A percentile compares a stretch with the other conserved stretches of the same genome.
phyloP scores from a whole-genome alignment of 2,329 filamentous ascomycete species.

The Aureobasidium sp. region DNA sequence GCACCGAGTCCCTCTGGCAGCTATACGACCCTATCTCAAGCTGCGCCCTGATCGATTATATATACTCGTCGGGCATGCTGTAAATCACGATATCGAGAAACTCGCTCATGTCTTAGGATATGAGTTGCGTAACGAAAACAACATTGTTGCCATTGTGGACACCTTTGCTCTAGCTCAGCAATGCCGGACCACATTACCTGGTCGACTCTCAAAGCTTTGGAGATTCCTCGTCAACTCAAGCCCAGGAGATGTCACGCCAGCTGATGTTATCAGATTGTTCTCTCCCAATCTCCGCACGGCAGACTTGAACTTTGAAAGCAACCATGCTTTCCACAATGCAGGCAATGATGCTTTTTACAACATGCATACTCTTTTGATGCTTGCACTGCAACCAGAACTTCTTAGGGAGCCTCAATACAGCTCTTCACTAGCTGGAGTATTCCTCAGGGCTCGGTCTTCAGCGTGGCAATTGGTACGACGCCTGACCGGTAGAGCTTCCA shows the following conservation, averaged over 20 bases:
- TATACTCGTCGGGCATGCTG: conserved; percentile 6
- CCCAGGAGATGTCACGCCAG: neutral
- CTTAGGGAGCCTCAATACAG: neutral
- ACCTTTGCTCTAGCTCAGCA: neutral
- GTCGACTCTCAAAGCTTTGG: neutral
- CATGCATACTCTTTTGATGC: conserved; percentile 19
- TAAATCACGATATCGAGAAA: neutral
- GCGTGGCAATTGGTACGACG: neutral
- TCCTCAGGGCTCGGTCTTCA: neutral
- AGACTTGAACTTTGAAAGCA: neutral
- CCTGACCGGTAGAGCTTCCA: neutral
- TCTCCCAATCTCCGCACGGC: neutral
- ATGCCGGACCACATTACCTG: neutral
- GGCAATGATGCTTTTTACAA: conserved; percentile 25
- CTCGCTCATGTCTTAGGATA: neutral
- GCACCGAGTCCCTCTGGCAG: neutral
- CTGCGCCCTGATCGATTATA: neutral
- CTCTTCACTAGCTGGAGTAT: neutral
- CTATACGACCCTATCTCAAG: neutral
- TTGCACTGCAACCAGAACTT: conserved; percentile 15
- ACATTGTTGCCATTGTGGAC: neutral
- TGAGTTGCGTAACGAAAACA: neutral
- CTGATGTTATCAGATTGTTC: neutral
- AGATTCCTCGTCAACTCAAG: neutral
- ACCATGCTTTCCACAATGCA: conserved; percentile 31